Conservation (phyloP, 129 eudicot genomes). For the Centella asiatica region DNA sequence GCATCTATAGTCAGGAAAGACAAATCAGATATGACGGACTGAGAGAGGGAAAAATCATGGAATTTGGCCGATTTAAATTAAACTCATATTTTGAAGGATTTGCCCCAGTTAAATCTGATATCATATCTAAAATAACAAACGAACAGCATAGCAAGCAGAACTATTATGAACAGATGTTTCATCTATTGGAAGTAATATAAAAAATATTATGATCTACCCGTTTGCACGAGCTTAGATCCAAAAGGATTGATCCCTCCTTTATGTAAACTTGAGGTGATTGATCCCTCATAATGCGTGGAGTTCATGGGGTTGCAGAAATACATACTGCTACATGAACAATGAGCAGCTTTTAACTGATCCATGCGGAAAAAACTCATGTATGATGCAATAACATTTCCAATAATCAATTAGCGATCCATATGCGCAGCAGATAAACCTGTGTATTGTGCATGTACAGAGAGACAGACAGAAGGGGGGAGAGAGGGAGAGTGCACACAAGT, state of each 20-base stretch:
- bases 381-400: too few relatives aligned
- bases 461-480: too few relatives aligned
- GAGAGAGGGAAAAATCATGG: not conserved
- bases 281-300: not conserved
- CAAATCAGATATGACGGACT: slow-evolving; percentile 3
- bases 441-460: too few relatives aligned
- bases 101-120: not conserved
- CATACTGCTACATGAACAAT: not conserved
- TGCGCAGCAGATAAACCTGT: too few relatives aligned
- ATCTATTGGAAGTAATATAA: not conserved
- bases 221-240: not conserved
- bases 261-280: not conserved
- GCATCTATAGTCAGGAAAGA: slow-evolving; percentile 45
- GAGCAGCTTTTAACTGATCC: too few relatives aligned
- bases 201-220: not conserved
- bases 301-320: not conserved
- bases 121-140: not conserved
- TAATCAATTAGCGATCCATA: too few relatives aligned
- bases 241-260: not conserved
- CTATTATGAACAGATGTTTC: not conserved
- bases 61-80: not conserved
- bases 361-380: too few relatives aligned
- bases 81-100: not conserved
- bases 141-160: not conserved
- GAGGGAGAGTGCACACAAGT: too few relatives aligned